A percentile compares a stretch with the other conserved stretches of the same genome.
Conservation (phyloP, 1,284 basidiomycete genomes). For the Rhodofomes roseus region DNA sequence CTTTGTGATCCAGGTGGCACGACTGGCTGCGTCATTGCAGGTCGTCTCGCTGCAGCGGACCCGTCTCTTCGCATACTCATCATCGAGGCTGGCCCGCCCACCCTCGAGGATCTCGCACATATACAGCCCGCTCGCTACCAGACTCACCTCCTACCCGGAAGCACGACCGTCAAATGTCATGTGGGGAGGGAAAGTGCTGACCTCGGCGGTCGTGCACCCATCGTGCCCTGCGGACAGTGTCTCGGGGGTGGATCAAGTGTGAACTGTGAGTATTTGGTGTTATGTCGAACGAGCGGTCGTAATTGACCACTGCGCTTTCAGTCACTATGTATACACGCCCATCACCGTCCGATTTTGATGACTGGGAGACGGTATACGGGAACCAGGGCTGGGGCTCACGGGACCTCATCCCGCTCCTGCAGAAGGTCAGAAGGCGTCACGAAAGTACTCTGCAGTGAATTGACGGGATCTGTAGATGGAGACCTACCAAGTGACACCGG, state of each 20-base stretch:
- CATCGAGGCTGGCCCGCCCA: conserved; percentile 37
- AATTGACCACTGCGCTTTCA: conserved; percentile 23
- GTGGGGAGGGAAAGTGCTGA: conserved; percentile 25
- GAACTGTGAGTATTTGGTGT: conserved; percentile 46
- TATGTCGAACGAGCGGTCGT: not conserved
- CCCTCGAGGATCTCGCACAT: conserved; percentile 26
- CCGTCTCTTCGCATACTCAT: conserved; percentile 37
- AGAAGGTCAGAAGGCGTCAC: conserved; percentile 35
- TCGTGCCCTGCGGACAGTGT: conserved; percentile 39
- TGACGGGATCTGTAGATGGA: conserved; percentile 36
- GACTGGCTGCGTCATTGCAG: conserved; percentile 37
- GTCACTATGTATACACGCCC: conserved; percentile 47
- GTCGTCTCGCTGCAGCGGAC: conserved; percentile 40
- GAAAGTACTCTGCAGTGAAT: not conserved
- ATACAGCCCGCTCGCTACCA: conserved; percentile 30
- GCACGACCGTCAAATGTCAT: conserved; percentile 15
- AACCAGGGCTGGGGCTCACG: conserved; percentile 53
- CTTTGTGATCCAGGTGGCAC: conserved; percentile 33
- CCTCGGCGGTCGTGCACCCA: conserved; percentile 38
- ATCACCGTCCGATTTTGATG: conserved; percentile 53
- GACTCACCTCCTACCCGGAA: conserved; percentile 22
- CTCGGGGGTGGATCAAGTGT: conserved; percentile 56
- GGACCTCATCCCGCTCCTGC: conserved; percentile 44
- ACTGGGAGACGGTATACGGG: conserved; percentile 41
- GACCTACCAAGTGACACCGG: conserved; percentile 38